Percentiles rank a stretch among this genome's conserved stretches.
Evolutionary conservation across 371 early-diverging fungal genomes (phyloP).

Genomic region (Mortierella sp.): DNA sequence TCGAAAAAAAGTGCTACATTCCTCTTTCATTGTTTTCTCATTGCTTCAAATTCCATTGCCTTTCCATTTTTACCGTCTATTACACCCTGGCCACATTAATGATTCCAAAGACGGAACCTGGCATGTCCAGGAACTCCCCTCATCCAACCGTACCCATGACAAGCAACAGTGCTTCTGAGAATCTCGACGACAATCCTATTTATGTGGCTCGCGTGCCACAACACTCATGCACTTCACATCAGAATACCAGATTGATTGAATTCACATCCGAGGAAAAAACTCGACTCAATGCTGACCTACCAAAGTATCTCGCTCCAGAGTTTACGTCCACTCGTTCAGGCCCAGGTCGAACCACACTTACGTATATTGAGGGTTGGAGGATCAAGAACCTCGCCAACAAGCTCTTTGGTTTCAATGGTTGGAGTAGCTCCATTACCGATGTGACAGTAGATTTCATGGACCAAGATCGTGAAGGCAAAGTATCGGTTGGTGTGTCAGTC

Average conservation of each 20-base stretch:
- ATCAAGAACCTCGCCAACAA: constrained; percentile 95
- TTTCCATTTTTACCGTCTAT: background rate
- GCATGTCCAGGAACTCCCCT: constrained; percentile 5
- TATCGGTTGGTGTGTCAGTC: constrained; percentile 86
- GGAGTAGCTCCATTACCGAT: constrained; percentile 88
- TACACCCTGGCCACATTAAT: constrained; percentile 4
- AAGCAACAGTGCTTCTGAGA: background rate
- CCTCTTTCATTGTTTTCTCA: background rate
- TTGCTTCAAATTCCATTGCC: background rate
- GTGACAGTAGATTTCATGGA: constrained; percentile 85
- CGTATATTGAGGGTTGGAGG: constrained; percentile 95
- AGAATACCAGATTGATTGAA: constrained; percentile 4
- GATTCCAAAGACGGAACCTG: constrained; percentile 33
- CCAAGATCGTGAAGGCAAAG: constrained; percentile 62
- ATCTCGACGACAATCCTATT: constrained; percentile 6
- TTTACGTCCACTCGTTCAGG: constrained; percentile 70
- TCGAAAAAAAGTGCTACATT: background rate
- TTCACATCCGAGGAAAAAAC: constrained; percentile 48
- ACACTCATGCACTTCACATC: background rate
- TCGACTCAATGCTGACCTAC: constrained; percentile 55
- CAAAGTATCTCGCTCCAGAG: constrained; percentile 75
- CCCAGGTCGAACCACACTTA: constrained; percentile 64
- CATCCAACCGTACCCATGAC: background rate
- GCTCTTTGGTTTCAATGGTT: constrained; percentile 98
- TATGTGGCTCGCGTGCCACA: background rate